Evolutionary conservation across 2,329 filamentous ascomycete species (phyloP), one percentile per base, ranked within the genome.

Genomic region (Xylogone sp.): DNA sequence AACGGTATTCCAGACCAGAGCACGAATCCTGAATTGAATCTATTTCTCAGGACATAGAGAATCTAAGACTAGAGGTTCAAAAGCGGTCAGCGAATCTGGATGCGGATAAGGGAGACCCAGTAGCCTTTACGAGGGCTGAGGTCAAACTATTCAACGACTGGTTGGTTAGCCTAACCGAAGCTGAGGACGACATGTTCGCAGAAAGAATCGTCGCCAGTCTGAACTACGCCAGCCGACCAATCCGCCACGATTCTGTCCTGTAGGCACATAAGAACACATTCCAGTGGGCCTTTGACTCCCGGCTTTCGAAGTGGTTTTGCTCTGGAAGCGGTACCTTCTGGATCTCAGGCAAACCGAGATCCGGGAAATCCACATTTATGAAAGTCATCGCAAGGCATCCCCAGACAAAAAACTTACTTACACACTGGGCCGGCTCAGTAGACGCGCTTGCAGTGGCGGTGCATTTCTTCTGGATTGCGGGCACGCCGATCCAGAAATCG

Each of bases 381-480:
- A 69, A 71, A 19, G 68, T 69, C 31, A 60, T 72, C 13, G 63
- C 60, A 0, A 56, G 62, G 3, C 64, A 69, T 20, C 43, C 44
- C 1, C 59, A 0, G 22, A 55, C 21, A 5, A 19, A 24, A 39
- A 13, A 56, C 10, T 47, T 53, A 6, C 54, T 66, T 7, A 54
- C 50, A 1, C 16, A 29, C 1, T 72, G 69, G 70, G 59, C 68
- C 0, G 56, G 27, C 0, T 48, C 46, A 21, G 10, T 13, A 31
- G 34, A 48, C 1, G 22, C 34, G 1, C 1, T 58, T 0, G 29
- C 62, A 2, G 68, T 65, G 0, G 70, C 71, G 0, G 68, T 64
- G 0, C 76, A 71, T 59, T 77, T 74, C 54, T 75, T 77, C 51
- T 77, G 74, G 74, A 72, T 67, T 2, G 69, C 67, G 18, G 71